Percentiles rank a stretch among this genome's conserved stretches.
phyloP scores from a whole-genome alignment of 2,329 filamentous ascomycete genomes.

The Xylariaceae sp. region DNA sequence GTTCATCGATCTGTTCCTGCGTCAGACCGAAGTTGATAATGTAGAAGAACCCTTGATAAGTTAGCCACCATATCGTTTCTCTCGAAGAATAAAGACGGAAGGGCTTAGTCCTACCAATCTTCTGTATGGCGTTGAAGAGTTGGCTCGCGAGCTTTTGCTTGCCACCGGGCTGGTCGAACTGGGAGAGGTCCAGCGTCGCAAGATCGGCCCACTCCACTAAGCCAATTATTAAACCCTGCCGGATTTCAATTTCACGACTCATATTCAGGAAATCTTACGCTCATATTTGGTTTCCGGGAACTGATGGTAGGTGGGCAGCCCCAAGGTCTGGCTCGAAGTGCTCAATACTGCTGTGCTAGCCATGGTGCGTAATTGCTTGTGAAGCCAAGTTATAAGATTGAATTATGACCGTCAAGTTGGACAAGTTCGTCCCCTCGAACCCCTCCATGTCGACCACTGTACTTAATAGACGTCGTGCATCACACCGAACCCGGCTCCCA shows the following conservation, averaged over 20 bases:
- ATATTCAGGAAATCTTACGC: conserved; percentile 26
- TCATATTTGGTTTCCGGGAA: conserved; percentile 35
- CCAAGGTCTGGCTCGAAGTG: conserved; percentile 14
- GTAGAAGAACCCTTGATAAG: conserved; percentile 54
- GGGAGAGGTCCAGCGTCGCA: conserved; percentile 52
- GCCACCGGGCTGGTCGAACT: conserved; percentile 51
- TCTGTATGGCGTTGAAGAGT: conserved; percentile 50
- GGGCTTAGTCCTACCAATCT: conserved; percentile 32
- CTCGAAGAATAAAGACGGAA: too few relatives aligned
- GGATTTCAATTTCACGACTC: background rate
- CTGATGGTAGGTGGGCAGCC: conserved; percentile 34
- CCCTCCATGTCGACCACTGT: conserved; percentile 2
- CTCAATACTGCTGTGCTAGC: conserved; percentile 18
- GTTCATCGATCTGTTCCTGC: conserved; percentile 56
- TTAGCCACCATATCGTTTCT: background rate
- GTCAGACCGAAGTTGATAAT: conserved; percentile 59
- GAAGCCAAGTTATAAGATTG: background rate
- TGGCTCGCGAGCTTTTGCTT: conserved; percentile 52
- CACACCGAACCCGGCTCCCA: conserved; percentile 5
- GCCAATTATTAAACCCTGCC: background rate
- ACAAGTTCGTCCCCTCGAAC: too few relatives aligned
- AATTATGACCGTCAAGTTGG: background rate
- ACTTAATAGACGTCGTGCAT: conserved; percentile 7
- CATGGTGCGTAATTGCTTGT: conserved; percentile 15
- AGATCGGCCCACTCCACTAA: conserved; percentile 51